A percentile compares a stretch with the other conserved stretches of the same genome.
Evolutionary conservation across 169 alveolate species (phyloP).

Genomic region (Toxoplasma gondii): DNA sequence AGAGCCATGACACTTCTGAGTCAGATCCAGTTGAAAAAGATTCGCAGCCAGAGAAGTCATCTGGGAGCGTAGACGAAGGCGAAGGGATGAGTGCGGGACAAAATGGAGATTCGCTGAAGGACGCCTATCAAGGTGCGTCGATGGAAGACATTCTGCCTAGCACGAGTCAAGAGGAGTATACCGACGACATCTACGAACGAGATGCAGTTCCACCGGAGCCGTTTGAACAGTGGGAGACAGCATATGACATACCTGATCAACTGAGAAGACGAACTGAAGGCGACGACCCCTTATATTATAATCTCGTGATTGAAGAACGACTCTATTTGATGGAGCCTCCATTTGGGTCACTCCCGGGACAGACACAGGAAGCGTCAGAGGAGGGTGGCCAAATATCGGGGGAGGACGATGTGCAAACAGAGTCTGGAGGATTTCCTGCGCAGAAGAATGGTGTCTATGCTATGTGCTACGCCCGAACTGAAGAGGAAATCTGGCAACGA

Average conservation of each 20-base stretch:
- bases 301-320: slow-evolving; percentile 40
- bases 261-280: slow-evolving; percentile 44
- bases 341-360: not conserved
- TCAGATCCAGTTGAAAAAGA: not conserved
- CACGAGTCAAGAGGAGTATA: not conserved
- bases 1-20: not conserved
- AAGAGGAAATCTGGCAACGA: slow-evolving; percentile 28
- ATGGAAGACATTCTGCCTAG: not conserved
- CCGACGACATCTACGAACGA: not conserved
- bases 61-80: not conserved
- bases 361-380: not conserved
- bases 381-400: not conserved
- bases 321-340: not conserved
- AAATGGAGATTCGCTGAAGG: not conserved
- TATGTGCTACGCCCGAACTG: slow-evolving; percentile 20
- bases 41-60: not conserved
- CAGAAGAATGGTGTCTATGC: slow-evolving; percentile 34
- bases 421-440: not conserved
- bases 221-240: slow-evolving; percentile 25
- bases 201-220: not conserved
- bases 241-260: slow-evolving; percentile 42
- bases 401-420: not conserved
- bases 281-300: slow-evolving; percentile 37
- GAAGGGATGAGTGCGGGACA: not conserved
- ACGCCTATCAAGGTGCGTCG: not conserved